Conservation (phyloP, 768 basidiomycete species). For the Russula vinacea region DNA sequence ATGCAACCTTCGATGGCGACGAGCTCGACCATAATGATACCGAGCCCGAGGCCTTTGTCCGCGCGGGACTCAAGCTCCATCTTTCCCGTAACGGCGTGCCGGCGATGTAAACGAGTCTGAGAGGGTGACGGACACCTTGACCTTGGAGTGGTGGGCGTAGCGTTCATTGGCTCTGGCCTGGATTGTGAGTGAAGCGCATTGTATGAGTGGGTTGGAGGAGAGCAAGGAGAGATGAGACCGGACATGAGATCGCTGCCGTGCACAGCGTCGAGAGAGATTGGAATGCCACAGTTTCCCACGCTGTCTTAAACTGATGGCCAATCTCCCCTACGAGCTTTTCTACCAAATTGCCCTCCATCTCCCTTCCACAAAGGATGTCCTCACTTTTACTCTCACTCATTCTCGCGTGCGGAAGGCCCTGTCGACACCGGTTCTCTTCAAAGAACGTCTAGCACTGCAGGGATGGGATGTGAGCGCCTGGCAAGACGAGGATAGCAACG, state of each 20-base stretch:
- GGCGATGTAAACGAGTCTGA: slow-evolving; percentile 62
- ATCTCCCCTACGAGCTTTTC: slow-evolving; percentile 6
- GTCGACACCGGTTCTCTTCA: slow-evolving; percentile 14
- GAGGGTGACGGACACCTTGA: slow-evolving; percentile 62
- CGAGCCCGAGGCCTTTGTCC: slow-evolving; percentile 68
- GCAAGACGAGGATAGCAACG: not conserved
- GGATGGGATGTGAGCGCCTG: slow-evolving; percentile 18
- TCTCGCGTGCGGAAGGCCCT: not conserved
- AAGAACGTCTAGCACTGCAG: slow-evolving; percentile 3
- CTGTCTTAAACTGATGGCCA: not conserved
- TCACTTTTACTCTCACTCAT: slow-evolving; percentile 7
- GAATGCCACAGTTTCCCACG: not conserved
- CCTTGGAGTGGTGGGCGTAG: slow-evolving; percentile 74
- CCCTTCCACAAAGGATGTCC: slow-evolving; percentile 8
- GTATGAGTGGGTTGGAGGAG: not conserved
- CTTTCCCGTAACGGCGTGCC: slow-evolving; percentile 68
- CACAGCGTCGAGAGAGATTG: not conserved
- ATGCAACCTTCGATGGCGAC: slow-evolving; percentile 64
- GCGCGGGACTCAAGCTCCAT: slow-evolving; percentile 78
- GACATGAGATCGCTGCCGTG: slow-evolving; percentile 15
- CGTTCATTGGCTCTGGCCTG: slow-evolving; percentile 70
- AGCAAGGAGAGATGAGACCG: not conserved
- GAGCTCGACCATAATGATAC: slow-evolving; percentile 73
- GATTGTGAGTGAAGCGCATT: slow-evolving; percentile 38
- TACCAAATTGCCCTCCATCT: slow-evolving; percentile 18